Evolutionary conservation across 1,284 basidiomycete species (phyloP).

Genomic region (Leccinum huronense): DNA sequence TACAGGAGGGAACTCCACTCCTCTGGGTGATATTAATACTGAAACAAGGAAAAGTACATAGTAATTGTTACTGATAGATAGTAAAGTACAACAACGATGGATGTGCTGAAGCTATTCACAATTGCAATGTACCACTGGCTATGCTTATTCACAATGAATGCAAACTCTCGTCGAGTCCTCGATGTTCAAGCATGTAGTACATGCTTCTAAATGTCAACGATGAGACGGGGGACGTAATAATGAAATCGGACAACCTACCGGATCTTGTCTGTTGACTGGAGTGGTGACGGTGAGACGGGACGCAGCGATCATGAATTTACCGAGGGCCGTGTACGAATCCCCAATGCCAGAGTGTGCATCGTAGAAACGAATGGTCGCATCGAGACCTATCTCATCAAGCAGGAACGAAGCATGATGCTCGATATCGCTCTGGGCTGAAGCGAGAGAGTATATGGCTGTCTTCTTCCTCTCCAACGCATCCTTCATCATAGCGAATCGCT

Average conservation of each 20-base stretch:
- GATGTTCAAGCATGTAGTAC: too few species aligned
- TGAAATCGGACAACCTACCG: not conserved
- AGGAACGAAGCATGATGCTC: not conserved
- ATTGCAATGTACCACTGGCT: too few species aligned
- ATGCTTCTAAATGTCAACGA: not conserved
- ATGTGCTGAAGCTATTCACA: too few species aligned
- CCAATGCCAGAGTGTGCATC: not conserved
- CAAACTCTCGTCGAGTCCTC: too few species aligned
- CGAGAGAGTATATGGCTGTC: not conserved
- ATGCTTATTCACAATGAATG: too few species aligned
- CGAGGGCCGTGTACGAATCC: not conserved
- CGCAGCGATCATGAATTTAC: not conserved
- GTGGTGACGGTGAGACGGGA: not conserved
- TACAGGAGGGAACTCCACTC: too few species aligned
- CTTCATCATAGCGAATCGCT: not conserved
- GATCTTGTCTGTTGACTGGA: not conserved
- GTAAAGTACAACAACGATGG: too few species aligned
- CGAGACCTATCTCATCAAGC: not conserved
- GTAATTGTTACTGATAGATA: too few species aligned
- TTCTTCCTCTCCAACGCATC: conserved; percentile 1
- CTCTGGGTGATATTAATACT: too few species aligned
- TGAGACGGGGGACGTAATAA: not conserved
- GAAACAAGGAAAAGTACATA: too few species aligned
- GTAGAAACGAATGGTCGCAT: not conserved
- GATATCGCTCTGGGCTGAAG: not conserved